Conservation (phyloP, 1,139 yeast species). For the Candida labiduridarum region DNA sequence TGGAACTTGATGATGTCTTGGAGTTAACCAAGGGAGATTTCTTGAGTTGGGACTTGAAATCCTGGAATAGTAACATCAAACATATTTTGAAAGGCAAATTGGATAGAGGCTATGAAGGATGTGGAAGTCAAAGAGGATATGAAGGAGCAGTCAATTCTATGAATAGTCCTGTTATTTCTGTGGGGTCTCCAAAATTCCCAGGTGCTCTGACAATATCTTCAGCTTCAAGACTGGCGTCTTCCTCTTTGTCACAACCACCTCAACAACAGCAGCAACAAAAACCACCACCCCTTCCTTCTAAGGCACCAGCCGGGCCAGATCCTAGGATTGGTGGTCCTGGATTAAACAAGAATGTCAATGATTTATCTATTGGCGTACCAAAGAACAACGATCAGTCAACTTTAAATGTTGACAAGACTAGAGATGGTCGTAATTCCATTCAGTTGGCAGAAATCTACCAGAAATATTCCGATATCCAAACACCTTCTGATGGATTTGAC, state of each 20-base stretch:
- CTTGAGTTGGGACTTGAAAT: conserved; percentile 61
- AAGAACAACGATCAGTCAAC: not conserved
- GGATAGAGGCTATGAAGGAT: conserved; percentile 77
- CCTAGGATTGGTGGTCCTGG: conserved; percentile 12
- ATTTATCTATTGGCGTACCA: conserved; percentile 14
- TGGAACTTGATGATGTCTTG: conserved; percentile 43
- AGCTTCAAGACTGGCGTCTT: conserved; percentile 7
- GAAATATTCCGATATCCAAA: conserved; percentile 43
- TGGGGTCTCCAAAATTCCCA: conserved; percentile 12
- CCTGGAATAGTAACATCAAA: conserved; percentile 72
- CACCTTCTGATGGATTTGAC: conserved; percentile 45
- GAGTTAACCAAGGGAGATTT: conserved; percentile 26
- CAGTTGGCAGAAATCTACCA: conserved; percentile 50
- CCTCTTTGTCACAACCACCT: not conserved
- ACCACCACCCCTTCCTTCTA: not conserved
- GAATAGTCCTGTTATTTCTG: conserved; percentile 29
- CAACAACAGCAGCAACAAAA: not conserved
- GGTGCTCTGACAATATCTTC: conserved; percentile 3
- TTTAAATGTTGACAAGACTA: not conserved
- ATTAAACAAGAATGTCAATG: conserved; percentile 12
- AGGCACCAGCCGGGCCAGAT: conserved; percentile 4
- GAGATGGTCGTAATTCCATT: conserved; percentile 33
- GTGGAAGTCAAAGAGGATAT: conserved; percentile 70
- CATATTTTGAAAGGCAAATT: conserved; percentile 64
- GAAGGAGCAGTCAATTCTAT: conserved; percentile 58